Evolutionary conservation across 2,329 filamentous ascomycete genomes (phyloP), one percentile per base, ranked within the genome.

Genomic region (Hymenoscyphus scutula): DNA sequence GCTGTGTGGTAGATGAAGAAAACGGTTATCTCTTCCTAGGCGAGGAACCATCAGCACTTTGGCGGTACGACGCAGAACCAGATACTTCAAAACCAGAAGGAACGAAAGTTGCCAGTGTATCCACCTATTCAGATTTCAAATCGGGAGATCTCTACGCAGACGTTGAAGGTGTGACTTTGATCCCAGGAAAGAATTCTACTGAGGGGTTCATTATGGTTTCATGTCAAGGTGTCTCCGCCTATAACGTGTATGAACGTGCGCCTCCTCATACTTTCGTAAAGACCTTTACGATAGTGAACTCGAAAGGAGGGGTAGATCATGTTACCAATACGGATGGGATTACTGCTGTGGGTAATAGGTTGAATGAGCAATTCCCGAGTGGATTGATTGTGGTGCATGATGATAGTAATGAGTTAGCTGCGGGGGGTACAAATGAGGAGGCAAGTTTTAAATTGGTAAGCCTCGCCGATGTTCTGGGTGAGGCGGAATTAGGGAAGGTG

Each of bases 371-470:
- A 6, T 55, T 55, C 13, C 53, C 53, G 11, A 11, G 4, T 55
- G 53, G 53, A 4, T 32, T 55, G 53, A 34, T 55, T 23, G 53
- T 55, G 10, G 53, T 55, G 10, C 53, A 55, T 34, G 53, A 55
- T 37, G 53, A 55, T 55, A 34, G 29, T 13, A 55, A 55, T 55
- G 53, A 55, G 29, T n/a, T 55, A 3, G 29, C 53, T 11, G 13
- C 17, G 7, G 53, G 53, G 2, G 29, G 29, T 5, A 55, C 53
- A 17, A 55, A 27, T 10, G 27, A 30, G 19, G 53, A 55, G 29
- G 53, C 53, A 37, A 55, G 53, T 55, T 55, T 55, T 23, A 55
- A 55, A 17, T 17, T 55, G 15, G 29, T 55, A 17, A 37, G 53
- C n/a, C 32, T 55, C 15, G 29, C 27, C 23, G 53, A 55, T 34